Base-by-base conservation (phyloP, 768 basidiomycete species). In the Kwoniella mangroviensis region DNA sequence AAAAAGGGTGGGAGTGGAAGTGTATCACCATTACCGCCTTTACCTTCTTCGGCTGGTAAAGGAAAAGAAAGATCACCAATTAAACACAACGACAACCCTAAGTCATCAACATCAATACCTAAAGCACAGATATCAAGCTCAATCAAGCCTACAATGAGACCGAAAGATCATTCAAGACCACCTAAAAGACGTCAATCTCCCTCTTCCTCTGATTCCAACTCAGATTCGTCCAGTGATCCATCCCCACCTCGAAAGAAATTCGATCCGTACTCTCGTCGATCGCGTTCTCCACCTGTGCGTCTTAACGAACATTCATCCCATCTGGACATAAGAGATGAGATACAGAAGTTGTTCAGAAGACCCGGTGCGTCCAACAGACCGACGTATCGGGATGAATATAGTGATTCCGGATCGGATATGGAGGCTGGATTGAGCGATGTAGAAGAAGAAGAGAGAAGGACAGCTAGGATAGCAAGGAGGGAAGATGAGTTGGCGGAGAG, bases 381-480 rank as follows among this genome's bases (percentile, higher is more conserved):
- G 11, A 45, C 58, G 49, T 70, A 76, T 54, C 60, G 55, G 11
- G 71, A 75, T 61, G 67, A 63, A 54, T 72, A 73, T 24, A 42
- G 40, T 24, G 62, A 65, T 49, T 73, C 70, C n/a, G 69, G 69
- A 9, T 63, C 59, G 41, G 79, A 80, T 74, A 80, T 80, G 79
- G 79, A 80, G 61, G 79, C 79, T 57, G 75, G 76, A 13, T 40
- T 77, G 45, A 73, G 65, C 34, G 79, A 80, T 72, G 72, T 80
- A 13, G 79, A 80, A 41, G 72, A 57, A 45, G 79, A 80, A 66
- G 79, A 80, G 63, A 65, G 67, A 53, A 51, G 72, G 51, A 67
- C 79, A 22, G 73, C 73, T 45, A 65, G 71, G 64, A 80, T 80
- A 24, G 79, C 79, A 0, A 56, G 76, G 45, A 56, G 64, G 62